A percentile compares a stretch with the other conserved stretches of the same genome.
Evolutionary conservation across 2,329 filamentous ascomycete species (phyloP).

Genomic region (Plenodomus biglobosus): DNA sequence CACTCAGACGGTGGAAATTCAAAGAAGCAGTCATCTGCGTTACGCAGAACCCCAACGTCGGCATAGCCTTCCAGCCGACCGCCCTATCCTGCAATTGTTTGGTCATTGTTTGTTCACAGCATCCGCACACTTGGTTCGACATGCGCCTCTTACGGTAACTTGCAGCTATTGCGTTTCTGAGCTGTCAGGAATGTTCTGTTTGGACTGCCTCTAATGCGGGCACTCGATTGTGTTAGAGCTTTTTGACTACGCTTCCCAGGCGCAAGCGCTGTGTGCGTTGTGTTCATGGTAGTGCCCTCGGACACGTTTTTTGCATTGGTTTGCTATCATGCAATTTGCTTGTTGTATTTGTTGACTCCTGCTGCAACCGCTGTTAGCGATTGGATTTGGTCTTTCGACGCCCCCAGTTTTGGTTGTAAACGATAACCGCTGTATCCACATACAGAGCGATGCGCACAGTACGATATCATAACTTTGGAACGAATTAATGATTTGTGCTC

Average conservation of each 20-base stretch:
- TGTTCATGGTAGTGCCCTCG: not conserved
- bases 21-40: conserved; percentile 31
- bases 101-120: conserved; percentile 18
- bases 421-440: not conserved
- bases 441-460: conserved; percentile 8
- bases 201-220: conserved; percentile 18
- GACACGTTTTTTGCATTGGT: conserved; percentile 13
- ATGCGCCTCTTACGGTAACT: conserved; percentile 16
- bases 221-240: not conserved
- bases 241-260: not conserved
- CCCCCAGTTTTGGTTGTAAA: conserved; percentile 1
- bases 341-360: conserved; percentile 20
- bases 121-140: conserved; percentile 11
- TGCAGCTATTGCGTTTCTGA: conserved; percentile 23
- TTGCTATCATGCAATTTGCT: conserved; percentile 14
- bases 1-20: conserved; percentile 19
- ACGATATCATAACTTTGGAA: conserved; percentile 18
- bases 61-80: conserved; percentile 2
- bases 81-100: not conserved
- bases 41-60: conserved; percentile 23
- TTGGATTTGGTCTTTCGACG: not conserved
- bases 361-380: not conserved
- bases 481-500: conserved; percentile 22
- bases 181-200: conserved; percentile 29
- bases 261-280: not conserved